Base-by-base conservation (phyloP, 2,329 filamentous ascomycete species). In the Fusarium citri region DNA sequence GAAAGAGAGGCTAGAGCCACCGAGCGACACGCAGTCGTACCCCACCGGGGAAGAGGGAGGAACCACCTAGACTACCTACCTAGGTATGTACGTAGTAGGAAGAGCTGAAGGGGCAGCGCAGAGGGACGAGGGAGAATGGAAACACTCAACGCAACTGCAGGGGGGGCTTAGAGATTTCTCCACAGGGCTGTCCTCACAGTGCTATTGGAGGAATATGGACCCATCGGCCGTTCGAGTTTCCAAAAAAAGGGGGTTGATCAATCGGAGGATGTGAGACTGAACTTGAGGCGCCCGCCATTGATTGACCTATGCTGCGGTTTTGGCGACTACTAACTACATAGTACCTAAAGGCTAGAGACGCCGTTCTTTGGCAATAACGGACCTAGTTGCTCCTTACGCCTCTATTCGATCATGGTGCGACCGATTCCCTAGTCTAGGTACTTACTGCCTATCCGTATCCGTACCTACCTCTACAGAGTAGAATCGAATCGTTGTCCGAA, bases 181-280 rank as follows among this genome's bases (percentile, higher is more conserved):
- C 65, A 60, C 56, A 64, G 15, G 22, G 6, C 31, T n/a, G 12
- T 25, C 15, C 12, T 20, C 6, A 37, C 18, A n/a, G n/a, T 45
- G 43, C 10, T 46, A 72, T 71, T 71, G 69, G 69, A 55, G 69
- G 69, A 59, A 71, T 34, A 26, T 56, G 23, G 41, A 56, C 48
- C 64, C 68, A 64, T 56, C 46, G 62, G 22, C 59, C 55, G 55
- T 73, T 60, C 58, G 55, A 71, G 57, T 59, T 71, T 71, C 69
- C 66, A 51, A 71, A 72, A 69, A 74, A 73, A 69, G 60, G 71
- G 71, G 71, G 41, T 59, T 60, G 47, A 61, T 57, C 68, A 67
- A 70, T 56, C 68, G 59, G 69, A 72, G 59, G 54, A 58, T 43
- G 66, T 56, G 53, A 66, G 63, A 58, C 53, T 37, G 18, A 12